phyloP scores from a whole-genome alignment of 1,139 yeast species.

The Pichia sp. region DNA sequence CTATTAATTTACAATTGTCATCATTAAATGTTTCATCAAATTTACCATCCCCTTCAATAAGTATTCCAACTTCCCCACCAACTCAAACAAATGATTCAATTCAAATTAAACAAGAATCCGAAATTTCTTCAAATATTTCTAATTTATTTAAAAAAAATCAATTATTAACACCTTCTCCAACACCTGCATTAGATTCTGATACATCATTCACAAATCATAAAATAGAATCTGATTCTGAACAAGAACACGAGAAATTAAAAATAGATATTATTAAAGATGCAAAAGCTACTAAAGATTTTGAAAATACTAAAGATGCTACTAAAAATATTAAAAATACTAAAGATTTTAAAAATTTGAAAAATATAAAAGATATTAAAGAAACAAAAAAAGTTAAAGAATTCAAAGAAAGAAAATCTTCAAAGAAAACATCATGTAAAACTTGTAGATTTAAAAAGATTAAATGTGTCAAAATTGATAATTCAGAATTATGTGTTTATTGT shows the following conservation, averaged over 20 bases:
- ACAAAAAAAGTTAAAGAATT: background rate
- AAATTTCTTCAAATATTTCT: too few species aligned
- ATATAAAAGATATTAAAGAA: background rate
- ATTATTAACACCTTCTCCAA: constrained; percentile 13
- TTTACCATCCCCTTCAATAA: too few species aligned
- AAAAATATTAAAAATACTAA: background rate
- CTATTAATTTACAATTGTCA: background rate
- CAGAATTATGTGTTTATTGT: constrained; percentile 24
- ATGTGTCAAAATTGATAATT: constrained; percentile 27
- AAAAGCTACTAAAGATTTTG: background rate
- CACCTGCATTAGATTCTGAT: background rate
- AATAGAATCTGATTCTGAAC: background rate
- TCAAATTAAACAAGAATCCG: too few species aligned
- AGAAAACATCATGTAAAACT: constrained; percentile 29
- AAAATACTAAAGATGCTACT: background rate
- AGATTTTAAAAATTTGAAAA: background rate
- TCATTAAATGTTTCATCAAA: too few species aligned
- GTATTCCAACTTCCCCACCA: too few species aligned
- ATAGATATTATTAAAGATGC: too few species aligned
- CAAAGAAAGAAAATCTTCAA: constrained; percentile 16
- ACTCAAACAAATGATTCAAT: too few species aligned
- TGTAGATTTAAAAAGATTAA: constrained; percentile 30
- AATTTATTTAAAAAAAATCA: background rate
- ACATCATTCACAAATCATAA: too few species aligned
- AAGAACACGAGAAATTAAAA: background rate